Base-by-base conservation (phyloP, 192 early-diverging fungal species). In the Backusella mclennaniae region DNA sequence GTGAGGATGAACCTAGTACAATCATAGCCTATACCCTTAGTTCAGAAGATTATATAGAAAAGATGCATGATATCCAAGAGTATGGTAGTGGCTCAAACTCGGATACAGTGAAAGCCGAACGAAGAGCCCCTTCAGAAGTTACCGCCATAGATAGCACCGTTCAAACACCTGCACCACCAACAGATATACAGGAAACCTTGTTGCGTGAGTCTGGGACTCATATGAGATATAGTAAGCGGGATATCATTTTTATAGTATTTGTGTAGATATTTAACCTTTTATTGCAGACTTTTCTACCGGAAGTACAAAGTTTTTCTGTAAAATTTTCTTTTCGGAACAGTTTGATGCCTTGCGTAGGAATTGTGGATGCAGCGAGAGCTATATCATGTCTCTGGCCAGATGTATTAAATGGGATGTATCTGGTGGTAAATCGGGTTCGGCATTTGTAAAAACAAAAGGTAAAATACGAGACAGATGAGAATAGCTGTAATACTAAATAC, bases 391-490 rank as follows among this genome's bases (percentile, higher is more conserved):
- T 0, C 80, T 98, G 12, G 90, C 95, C 9, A 87, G 94, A n/a
- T 98, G 97, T 78, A 85, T 93, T 70, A 87, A 90, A 53, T 97
- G 95, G 90, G 89, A 94, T 75, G 89, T 93, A 4, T 83, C 81
- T 7, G 97, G 97, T 14, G 97, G 97, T 26, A 97, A 97, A 76
- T 95, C 94, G 3, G 96, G 97, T 53, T 95, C 95, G 0, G 89
- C 91, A 12, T 98, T 98, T 70, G 67, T 97, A 66, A 96, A 96
- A 77, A 97, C 96, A 0, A 88, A 87, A 73, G 90, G 90, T 91
- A 71, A 26, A 36, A 38, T 52, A 29, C 8, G 15, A 42, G 19
- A 11, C 23, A 36, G 8, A 21, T 11, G 9, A 14, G 23, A 12
- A 4, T 33, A 33, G 33, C 11, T 59, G 66, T n/a, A 44, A 77